These are phyloP conservation scores for Pueraria montana DNA, from an alignment of 306 rosid genomes.

Conservation along the genomic window DNA sequence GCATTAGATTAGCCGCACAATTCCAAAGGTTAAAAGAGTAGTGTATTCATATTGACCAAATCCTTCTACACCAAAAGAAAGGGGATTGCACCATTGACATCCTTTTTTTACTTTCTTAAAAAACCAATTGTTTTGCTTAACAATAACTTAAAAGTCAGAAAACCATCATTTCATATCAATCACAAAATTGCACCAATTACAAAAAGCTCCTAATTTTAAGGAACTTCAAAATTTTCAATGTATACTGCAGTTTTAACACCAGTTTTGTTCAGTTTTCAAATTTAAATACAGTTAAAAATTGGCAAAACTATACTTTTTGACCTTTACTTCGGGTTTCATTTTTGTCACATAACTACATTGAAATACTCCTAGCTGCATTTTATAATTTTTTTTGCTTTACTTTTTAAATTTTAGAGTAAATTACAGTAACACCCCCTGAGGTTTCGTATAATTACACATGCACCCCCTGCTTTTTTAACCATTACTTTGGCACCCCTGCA, in stretches of 20 bases:
- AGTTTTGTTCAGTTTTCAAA: background rate
- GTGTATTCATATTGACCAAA: constrained; percentile 10
- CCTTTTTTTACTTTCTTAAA: background rate
- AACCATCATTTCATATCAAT: constrained; percentile 22
- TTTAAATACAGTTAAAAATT: background rate
- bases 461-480: no score
- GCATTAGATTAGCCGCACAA: constrained; percentile 25
- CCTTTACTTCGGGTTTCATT: constrained; percentile 14
- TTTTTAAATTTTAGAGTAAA: no score
- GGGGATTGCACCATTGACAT: background rate
- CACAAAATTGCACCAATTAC: constrained; percentile 18
- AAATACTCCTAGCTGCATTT: background rate
- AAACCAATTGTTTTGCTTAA: constrained; percentile 16
- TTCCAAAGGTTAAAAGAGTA: constrained; percentile 31
- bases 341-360: background rate
- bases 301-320: background rate
- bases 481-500: no score
- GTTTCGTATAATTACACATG: no score
- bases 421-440: no score
- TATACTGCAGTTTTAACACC: background rate
- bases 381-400: background rate
- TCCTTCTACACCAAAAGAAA: constrained; percentile 3
- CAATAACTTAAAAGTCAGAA: background rate
- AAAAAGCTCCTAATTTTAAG: background rate
- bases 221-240: background rate